phyloP scores from a whole-genome alignment of 108 stramenopile genomes.

The Pseudonitzschia multiseries region DNA sequence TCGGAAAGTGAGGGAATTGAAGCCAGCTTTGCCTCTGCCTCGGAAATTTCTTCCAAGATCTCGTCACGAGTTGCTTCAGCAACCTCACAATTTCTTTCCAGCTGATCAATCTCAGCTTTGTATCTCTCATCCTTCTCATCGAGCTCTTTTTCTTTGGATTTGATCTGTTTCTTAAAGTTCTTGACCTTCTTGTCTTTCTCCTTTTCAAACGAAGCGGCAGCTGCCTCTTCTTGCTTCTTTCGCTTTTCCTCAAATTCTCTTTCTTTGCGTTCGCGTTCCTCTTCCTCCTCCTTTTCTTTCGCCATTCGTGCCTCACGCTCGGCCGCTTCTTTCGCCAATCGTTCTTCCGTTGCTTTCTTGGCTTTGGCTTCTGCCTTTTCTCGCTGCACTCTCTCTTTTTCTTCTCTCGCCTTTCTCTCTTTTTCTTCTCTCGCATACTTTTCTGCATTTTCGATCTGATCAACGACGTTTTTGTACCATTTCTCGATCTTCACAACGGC shows the following conservation, averaged over 20 bases:
- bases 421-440: conserved; percentile 13
- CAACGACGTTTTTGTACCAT: conserved; percentile 34
- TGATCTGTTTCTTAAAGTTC: conserved; percentile 31
- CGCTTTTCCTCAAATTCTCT: conserved; percentile 29
- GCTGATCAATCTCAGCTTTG: conserved; percentile 26
- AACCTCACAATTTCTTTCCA: conserved; percentile 38
- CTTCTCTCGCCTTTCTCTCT: conserved; percentile 26
- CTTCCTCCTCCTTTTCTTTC: conserved; percentile 30
- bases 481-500: conserved; percentile 25
- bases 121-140: conserved; percentile 41
- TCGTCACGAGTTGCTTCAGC: conserved; percentile 35
- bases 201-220: conserved; percentile 31
- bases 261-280: conserved; percentile 36
- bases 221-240: conserved; percentile 37
- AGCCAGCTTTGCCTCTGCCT: conserved; percentile 46
- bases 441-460: conserved; percentile 14
- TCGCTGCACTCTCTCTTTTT: conserved; percentile 29
- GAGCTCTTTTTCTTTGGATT: conserved; percentile 42
- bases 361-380: conserved; percentile 42
- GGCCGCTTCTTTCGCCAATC: conserved; percentile 36
- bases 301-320: conserved; percentile 41
- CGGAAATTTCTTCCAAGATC: conserved; percentile 35
- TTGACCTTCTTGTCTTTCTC: conserved; percentile 17
- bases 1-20: conserved; percentile 35
- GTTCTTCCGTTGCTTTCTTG: conserved; percentile 29